Evolutionary conservation across 108 stramenopile species (phyloP).

Genomic region (Discostella stelligeroides): DNA sequence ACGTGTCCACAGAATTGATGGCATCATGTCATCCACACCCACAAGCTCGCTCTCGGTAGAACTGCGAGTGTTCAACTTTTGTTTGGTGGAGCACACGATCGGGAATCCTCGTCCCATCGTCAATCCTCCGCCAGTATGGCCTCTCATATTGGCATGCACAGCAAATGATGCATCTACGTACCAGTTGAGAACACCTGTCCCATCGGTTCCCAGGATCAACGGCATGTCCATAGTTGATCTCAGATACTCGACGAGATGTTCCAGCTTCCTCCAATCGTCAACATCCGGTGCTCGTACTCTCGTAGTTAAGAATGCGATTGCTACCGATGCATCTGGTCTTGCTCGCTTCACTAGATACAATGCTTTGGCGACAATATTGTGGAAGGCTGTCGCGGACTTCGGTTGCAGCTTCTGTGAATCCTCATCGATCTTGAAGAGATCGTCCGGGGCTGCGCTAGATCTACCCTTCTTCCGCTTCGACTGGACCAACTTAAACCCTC

Average conservation of each 20-base stretch:
- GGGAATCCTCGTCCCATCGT: constrained; percentile 16
- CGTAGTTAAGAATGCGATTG: constrained; percentile 2
- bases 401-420: background rate
- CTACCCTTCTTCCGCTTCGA: background rate
- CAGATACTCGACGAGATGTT: background rate
- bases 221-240: background rate
- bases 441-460: background rate
- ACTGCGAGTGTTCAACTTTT: constrained; percentile 42
- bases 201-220: background rate
- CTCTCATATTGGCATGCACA: constrained; percentile 11
- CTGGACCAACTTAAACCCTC: background rate
- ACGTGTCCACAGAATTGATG: constrained; percentile 33
- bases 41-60: constrained; percentile 50
- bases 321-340: constrained; percentile 6
- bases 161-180: constrained; percentile 31
- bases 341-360: background rate
- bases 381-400: background rate
- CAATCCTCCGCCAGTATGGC: constrained; percentile 18
- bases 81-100: constrained; percentile 13
- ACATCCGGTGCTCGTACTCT: background rate
- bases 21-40: constrained; percentile 29
- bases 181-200: constrained; percentile 1
- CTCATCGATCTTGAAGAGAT: background rate
- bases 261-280: constrained; percentile 7
- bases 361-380: constrained; percentile 1